Evolutionary conservation across 371 early-diverging fungal species (phyloP).

Genomic region (Rhizopus delemar): DNA sequence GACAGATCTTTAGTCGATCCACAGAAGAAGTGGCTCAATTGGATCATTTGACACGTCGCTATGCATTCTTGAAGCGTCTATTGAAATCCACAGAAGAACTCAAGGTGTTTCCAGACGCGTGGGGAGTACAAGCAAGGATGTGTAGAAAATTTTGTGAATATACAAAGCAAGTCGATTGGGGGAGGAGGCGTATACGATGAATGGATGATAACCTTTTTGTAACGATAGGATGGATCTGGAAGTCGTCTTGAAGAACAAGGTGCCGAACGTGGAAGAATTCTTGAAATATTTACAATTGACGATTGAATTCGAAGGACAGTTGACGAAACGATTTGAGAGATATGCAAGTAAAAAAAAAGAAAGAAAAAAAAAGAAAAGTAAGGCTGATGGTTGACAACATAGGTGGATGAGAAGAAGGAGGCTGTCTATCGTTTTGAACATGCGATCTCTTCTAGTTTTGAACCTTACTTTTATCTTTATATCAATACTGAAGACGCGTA

Average conservation of each 20-base stretch:
- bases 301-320: slow-evolving; percentile 86
- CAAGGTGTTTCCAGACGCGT: slow-evolving; percentile 74
- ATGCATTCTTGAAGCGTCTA: slow-evolving; percentile 88
- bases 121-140: slow-evolving; percentile 77
- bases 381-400: no score
- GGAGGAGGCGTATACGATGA: no score
- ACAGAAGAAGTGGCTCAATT: slow-evolving; percentile 85
- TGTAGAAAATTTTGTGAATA: slow-evolving; percentile 79
- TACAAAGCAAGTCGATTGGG: slow-evolving; percentile 56
- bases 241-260: slow-evolving; percentile 43
- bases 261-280: slow-evolving; percentile 65
- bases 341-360: not conserved
- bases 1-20: slow-evolving; percentile 69
- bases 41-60: slow-evolving; percentile 85
- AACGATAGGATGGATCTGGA: slow-evolving; percentile 34
- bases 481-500: slow-evolving; percentile 83
- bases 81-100: slow-evolving; percentile 83
- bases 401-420: not conserved
- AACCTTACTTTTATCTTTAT: slow-evolving; percentile 81
- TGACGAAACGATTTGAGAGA: slow-evolving; percentile 67
- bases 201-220: no score
- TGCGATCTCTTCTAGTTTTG: slow-evolving; percentile 82
- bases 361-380: no score
- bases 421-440: slow-evolving; percentile 59
- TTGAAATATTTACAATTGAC: slow-evolving; percentile 79